phyloP scores from a whole-genome alignment of 2,329 filamentous ascomycete species.

The Diaporthe citri region DNA sequence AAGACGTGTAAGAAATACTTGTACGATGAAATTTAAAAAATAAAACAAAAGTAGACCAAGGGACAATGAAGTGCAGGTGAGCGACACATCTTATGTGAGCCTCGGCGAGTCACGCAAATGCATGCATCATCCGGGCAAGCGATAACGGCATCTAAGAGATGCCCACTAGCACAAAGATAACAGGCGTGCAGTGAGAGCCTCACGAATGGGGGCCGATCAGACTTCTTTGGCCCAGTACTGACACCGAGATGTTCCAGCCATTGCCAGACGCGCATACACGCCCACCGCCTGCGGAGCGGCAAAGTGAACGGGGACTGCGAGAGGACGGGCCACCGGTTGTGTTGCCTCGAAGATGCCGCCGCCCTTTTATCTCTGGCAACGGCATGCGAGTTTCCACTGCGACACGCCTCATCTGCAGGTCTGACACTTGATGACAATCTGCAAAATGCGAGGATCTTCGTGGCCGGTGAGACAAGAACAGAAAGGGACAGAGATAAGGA shows the following conservation, averaged over 20 bases:
- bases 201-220: background rate
- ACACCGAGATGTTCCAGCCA: background rate
- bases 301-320: background rate
- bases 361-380: conserved; percentile 10
- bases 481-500: conserved; percentile 16
- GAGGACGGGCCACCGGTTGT: background rate
- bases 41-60: background rate
- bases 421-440: conserved; percentile 10
- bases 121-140: conserved; percentile 34
- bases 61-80: background rate
- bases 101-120: conserved; percentile 7
- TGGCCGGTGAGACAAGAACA: conserved; percentile 25
- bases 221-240: background rate
- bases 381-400: background rate
- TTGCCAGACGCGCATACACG: background rate
- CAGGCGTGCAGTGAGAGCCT: background rate
- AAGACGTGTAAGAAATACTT: background rate
- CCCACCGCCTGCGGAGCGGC: background rate
- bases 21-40: background rate
- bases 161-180: conserved; percentile 33
- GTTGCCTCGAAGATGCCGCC: background rate
- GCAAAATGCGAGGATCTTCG: conserved; percentile 28
- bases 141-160: conserved; percentile 39
- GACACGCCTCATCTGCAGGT: conserved; percentile 7
- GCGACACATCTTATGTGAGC: conserved; percentile 16